Evolutionary conservation across 257 asterid genomes (phyloP).

Genomic region (Cruciata laevipes): DNA sequence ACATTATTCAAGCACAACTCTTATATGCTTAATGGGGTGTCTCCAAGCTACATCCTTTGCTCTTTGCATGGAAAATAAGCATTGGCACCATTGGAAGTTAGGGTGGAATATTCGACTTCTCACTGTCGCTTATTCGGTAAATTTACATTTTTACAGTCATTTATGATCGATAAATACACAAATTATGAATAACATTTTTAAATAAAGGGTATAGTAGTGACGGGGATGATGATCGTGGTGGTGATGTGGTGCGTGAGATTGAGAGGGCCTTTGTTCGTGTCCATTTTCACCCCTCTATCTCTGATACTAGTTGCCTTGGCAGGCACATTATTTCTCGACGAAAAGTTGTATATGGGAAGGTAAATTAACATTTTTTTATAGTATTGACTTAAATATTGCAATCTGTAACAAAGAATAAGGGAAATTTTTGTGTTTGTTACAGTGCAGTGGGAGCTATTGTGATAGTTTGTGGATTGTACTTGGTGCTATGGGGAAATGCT

Average conservation of each 20-base stretch:
- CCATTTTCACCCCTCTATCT: constrained; percentile 53
- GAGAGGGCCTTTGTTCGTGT: constrained; percentile 69
- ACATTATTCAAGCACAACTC: constrained; percentile 63
- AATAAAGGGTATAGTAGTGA: constrained; percentile 45
- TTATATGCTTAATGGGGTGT: constrained; percentile 50
- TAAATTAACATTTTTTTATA: not conserved
- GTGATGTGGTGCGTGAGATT: constrained; percentile 43
- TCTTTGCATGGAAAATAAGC: constrained; percentile 37
- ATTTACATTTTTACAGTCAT: not conserved
- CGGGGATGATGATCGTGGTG: constrained; percentile 43
- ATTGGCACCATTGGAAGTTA: constrained; percentile 53
- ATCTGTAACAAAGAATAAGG: too few relatives aligned
- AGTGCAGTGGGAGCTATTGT: constrained; percentile 53
- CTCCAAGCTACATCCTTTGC: constrained; percentile 50
- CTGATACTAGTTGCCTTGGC: constrained; percentile 57
- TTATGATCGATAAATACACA: too few relatives aligned
- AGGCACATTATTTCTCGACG: constrained; percentile 48
- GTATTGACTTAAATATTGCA: too few relatives aligned
- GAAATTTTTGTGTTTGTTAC: not conserved
- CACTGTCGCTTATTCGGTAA: constrained; percentile 43
- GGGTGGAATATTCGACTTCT: constrained; percentile 63
- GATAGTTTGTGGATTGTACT: constrained; percentile 46
- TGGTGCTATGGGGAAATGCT: constrained; percentile 64
- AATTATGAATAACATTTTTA: too few relatives aligned
- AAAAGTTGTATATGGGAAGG: constrained; percentile 61